These are phyloP conservation scores for Xylaria sp. DNA, from an alignment of 2,329 filamentous ascomycete species.

Conservation along the genomic window DNA sequence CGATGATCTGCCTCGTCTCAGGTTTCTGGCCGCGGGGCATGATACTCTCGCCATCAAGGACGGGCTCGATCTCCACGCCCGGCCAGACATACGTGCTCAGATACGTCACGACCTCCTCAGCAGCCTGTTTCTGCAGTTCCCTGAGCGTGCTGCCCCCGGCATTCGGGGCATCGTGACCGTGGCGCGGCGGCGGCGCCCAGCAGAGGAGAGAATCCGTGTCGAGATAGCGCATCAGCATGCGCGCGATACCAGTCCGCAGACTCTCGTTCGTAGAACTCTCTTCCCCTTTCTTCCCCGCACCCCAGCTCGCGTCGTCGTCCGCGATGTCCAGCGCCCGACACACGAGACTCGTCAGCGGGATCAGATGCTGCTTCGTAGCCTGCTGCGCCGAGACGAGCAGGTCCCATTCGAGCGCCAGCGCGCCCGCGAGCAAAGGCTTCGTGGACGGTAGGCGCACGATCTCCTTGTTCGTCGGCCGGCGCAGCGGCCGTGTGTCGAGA, in stretches of 20 bases:
- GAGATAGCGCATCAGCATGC: slow-evolving; percentile 82
- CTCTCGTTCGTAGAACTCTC: slow-evolving; percentile 48
- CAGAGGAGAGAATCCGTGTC: slow-evolving; percentile 93
- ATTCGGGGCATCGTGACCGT: slow-evolving; percentile 54
- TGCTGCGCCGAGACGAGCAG: slow-evolving; percentile 82
- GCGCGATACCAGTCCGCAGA: slow-evolving; percentile 71
- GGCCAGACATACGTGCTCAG: slow-evolving; percentile 83
- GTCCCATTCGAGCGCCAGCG: slow-evolving; percentile 95
- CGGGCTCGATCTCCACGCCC: slow-evolving; percentile 78
- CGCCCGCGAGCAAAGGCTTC: slow-evolving; percentile 84
- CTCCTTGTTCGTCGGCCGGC: slow-evolving; percentile 77
- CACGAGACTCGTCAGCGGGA: slow-evolving; percentile 86
- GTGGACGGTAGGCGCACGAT: slow-evolving; percentile 76
- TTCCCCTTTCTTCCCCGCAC: not conserved
- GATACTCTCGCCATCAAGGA: slow-evolving; percentile 82
- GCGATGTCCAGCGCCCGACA: slow-evolving; percentile 86
- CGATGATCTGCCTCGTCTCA: slow-evolving; percentile 79
- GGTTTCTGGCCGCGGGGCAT: slow-evolving; percentile 77
- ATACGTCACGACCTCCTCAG: slow-evolving; percentile 76
- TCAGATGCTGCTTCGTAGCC: slow-evolving; percentile 84
- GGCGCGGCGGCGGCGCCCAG: slow-evolving; percentile 73
- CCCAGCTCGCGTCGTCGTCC: slow-evolving; percentile 67
- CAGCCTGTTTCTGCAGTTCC: slow-evolving; percentile 74
- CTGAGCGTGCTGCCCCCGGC: slow-evolving; percentile 68
- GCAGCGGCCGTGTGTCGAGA: slow-evolving; percentile 82